These are phyloP conservation scores for Raffaelea arxii DNA, from an alignment of 2,329 filamentous ascomycete genomes.

Conservation along the genomic window DNA sequence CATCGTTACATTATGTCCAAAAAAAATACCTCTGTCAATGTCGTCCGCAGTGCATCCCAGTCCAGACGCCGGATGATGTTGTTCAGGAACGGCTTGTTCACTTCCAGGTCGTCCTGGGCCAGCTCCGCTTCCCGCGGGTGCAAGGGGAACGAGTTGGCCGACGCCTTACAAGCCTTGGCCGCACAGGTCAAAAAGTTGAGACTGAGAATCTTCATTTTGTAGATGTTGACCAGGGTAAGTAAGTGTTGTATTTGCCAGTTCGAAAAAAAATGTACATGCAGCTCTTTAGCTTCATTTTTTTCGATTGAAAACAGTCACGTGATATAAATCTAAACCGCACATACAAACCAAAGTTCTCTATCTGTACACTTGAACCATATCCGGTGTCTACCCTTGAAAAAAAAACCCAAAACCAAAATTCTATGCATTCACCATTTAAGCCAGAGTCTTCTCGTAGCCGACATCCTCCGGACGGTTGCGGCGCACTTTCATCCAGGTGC, in stretches of 20 bases:
- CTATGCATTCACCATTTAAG: slow-evolving; percentile 15
- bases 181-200: slow-evolving; percentile 96
- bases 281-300: too few species aligned
- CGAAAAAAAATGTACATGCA: too few species aligned
- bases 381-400: too few species aligned
- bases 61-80: slow-evolving; percentile 84
- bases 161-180: slow-evolving; percentile 85
- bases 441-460: slow-evolving; percentile 34
- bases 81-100: slow-evolving; percentile 70
- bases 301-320: too few species aligned
- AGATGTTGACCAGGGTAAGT: too few species aligned
- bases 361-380: too few species aligned
- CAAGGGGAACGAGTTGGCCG: slow-evolving; percentile 71
- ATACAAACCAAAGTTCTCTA: too few species aligned
- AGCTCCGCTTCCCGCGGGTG: slow-evolving; percentile 90
- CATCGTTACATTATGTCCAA: not conserved
- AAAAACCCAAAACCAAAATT: too few species aligned
- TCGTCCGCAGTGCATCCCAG: slow-evolving; percentile 70
- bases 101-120: slow-evolving; percentile 69
- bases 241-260: too few species aligned
- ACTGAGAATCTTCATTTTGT: slow-evolving; percentile 84
- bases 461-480: slow-evolving; percentile 20
- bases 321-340: too few species aligned
- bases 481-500: slow-evolving; percentile 32
- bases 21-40: slow-evolving; percentile 60